Evolutionary conservation across 192 early-diverging fungal genomes (phyloP).

Genomic region (Mortierella antarctica): DNA sequence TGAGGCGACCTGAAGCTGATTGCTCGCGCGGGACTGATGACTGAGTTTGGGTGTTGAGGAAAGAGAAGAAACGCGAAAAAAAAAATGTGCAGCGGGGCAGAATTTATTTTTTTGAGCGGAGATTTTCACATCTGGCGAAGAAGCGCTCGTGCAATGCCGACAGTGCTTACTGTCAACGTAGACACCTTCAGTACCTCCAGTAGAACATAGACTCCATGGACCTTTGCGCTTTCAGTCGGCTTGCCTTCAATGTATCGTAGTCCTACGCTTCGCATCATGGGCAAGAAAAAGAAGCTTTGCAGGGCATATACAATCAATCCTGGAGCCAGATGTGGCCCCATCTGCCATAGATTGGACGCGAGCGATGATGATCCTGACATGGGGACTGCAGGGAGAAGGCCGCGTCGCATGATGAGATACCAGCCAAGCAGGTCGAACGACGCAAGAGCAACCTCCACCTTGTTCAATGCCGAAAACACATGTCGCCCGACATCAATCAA

Average conservation of each 20-base stretch:
- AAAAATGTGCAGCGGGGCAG: not conserved
- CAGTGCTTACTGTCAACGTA: slow-evolving; percentile 18
- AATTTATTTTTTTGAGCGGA: not conserved
- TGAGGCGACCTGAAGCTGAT: not conserved
- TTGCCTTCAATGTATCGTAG: slow-evolving; percentile 25
- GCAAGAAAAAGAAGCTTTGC: slow-evolving; percentile 37
- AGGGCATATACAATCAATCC: slow-evolving; percentile 28
- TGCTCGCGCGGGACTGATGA: no score
- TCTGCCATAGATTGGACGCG: no score
- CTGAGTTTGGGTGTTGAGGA: not conserved
- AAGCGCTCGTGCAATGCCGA: slow-evolving; percentile 17
- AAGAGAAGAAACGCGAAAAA: not conserved
- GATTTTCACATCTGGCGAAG: not conserved
- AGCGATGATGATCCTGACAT: not conserved
- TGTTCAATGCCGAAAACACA: slow-evolving; percentile 54
- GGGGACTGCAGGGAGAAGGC: slow-evolving; percentile 4
- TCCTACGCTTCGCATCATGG: slow-evolving; percentile 17
- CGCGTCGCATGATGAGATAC: slow-evolving; percentile 27
- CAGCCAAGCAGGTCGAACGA: slow-evolving; percentile 46
- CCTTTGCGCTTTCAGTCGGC: slow-evolving; percentile 14
- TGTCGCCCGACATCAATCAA: slow-evolving; percentile 51
- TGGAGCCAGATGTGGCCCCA: not conserved
- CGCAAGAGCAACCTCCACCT: slow-evolving; percentile 46
- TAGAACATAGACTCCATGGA: slow-evolving; percentile 33
- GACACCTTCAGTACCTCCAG: slow-evolving; percentile 30